A percentile compares a stretch with the other conserved stretches of the same genome.
Conservation (phyloP, 306 rosid genomes). For the Luffa acutangula region DNA sequence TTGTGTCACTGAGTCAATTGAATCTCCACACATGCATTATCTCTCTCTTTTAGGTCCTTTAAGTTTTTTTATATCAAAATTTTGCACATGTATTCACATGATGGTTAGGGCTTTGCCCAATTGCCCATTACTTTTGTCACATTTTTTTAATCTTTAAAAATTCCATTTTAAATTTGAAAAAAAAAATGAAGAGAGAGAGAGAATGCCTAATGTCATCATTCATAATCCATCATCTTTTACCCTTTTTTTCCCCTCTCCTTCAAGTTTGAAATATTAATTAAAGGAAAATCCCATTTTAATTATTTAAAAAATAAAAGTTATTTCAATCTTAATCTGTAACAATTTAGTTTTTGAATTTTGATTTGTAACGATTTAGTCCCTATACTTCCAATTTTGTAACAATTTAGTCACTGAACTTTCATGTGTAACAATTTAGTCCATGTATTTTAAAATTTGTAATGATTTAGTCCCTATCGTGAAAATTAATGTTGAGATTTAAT, state of each 20-base stretch:
- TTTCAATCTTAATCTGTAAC: background rate
- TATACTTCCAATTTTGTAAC: no score
- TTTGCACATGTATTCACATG: slow-evolving; percentile 78
- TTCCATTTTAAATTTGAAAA: background rate
- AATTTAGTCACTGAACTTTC: no score
- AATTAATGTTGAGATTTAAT: no score
- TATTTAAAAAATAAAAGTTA: background rate
- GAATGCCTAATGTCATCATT: background rate
- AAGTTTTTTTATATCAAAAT: slow-evolving; percentile 8
- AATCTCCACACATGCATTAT: slow-evolving; percentile 65
- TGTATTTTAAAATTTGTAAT: no score
- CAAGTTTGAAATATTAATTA: slow-evolving; percentile 10
- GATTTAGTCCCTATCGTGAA: no score
- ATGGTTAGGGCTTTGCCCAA: slow-evolving; percentile 33
- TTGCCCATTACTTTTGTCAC: slow-evolving; percentile 36
- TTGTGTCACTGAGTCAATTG: slow-evolving; percentile 39
- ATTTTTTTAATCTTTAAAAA: slow-evolving; percentile 8
- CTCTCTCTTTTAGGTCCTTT: slow-evolving; percentile 27
- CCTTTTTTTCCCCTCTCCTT: slow-evolving; percentile 16
- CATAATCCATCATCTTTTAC: slow-evolving; percentile 6
- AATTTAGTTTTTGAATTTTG: no score
- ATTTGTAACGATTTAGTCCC: no score
- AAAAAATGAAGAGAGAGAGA: background rate
- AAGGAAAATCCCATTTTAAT: background rate
- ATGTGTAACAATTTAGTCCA: no score